A percentile compares a stretch with the other conserved stretches of the same genome.
phyloP scores from a whole-genome alignment of 768 basidiomycete species.

The Phaeotremella skinneri region DNA sequence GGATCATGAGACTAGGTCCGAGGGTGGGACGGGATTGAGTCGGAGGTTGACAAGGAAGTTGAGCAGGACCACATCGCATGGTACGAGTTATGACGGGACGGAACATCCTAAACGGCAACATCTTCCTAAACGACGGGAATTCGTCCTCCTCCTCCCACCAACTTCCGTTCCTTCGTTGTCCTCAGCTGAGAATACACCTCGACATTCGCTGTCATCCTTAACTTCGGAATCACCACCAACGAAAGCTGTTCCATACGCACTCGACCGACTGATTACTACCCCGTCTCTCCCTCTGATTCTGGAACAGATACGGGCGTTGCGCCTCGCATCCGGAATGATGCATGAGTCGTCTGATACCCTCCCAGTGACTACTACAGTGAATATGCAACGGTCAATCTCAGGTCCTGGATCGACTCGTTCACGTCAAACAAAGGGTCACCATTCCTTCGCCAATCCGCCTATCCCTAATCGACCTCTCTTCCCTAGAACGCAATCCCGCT shows the following conservation, averaged over 20 bases:
- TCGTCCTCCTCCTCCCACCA: slow-evolving; percentile 43
- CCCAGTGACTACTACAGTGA: slow-evolving; percentile 8
- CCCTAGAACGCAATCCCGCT: slow-evolving; percentile 19
- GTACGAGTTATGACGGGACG: slow-evolving; percentile 11
- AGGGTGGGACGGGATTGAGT: slow-evolving; percentile 13
- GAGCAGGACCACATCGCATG: slow-evolving; percentile 33
- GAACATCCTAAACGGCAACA: slow-evolving; percentile 36
- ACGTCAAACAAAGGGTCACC: slow-evolving; percentile 8
- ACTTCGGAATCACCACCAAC: not conserved
- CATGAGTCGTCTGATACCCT: slow-evolving; percentile 10
- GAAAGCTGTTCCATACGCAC: not conserved
- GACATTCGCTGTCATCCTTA: not conserved
- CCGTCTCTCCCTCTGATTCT: slow-evolving; percentile 37
- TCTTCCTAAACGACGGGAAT: slow-evolving; percentile 36
- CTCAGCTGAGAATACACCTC: slow-evolving; percentile 3
- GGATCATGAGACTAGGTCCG: slow-evolving; percentile 9
- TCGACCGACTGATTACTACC: slow-evolving; percentile 41
- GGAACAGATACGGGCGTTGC: slow-evolving; percentile 30
- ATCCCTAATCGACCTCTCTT: slow-evolving; percentile 12
- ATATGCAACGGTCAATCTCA: slow-evolving; percentile 22
- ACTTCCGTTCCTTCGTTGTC: not conserved
- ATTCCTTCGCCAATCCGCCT: slow-evolving; percentile 24
- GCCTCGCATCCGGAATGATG: slow-evolving; percentile 27
- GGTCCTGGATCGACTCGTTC: slow-evolving; percentile 18
- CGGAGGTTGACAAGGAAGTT: slow-evolving; percentile 20